Evolutionary conservation across 306 rosid genomes (phyloP).

Genomic region (Trichosanthes cucumerina): DNA sequence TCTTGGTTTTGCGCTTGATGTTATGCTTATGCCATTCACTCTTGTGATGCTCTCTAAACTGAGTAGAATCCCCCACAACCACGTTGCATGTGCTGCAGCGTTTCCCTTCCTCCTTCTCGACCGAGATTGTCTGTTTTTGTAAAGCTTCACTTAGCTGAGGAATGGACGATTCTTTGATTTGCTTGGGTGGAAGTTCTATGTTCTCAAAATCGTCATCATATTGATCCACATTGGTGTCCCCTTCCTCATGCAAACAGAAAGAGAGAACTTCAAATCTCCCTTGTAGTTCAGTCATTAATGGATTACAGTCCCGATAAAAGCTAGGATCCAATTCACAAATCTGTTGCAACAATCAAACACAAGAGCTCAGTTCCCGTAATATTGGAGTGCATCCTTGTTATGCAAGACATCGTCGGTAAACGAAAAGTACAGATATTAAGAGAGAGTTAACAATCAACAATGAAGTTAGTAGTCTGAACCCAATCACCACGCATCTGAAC

Average conservation of each 20-base stretch:
- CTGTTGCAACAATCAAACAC: conserved; percentile 16
- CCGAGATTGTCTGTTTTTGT: conserved; percentile 49
- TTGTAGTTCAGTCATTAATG: conserved; percentile 44
- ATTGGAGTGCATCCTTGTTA: neutral
- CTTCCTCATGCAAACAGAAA: conserved; percentile 61
- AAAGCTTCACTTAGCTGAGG: conserved; percentile 45
- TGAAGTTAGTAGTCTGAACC: neutral
- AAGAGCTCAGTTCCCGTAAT: neutral
- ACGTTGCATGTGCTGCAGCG: conserved; percentile 66
- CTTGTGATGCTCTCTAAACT: conserved; percentile 80
- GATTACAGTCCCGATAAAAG: conserved; percentile 68
- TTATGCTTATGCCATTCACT: conserved; percentile 96
- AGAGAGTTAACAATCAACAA: neutral
- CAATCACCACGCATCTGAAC: neutral
- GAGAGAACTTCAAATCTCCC: conserved; percentile 90
- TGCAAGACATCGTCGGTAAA: neutral
- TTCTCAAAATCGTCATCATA: conserved; percentile 49
- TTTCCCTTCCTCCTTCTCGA: conserved; percentile 37
- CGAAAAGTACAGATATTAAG: neutral
- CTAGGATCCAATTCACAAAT: conserved; percentile 83
- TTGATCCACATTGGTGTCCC: conserved; percentile 56
- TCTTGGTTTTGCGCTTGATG: conserved; percentile 66
- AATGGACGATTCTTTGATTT: conserved; percentile 31
- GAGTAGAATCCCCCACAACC: conserved; percentile 42
- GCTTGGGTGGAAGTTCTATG: conserved; percentile 4